Percentiles rank a stretch among this genome's conserved stretches.
Evolutionary conservation across 73 alveolate species (phyloP).

Genomic region (Symbiodinium natans): DNA sequence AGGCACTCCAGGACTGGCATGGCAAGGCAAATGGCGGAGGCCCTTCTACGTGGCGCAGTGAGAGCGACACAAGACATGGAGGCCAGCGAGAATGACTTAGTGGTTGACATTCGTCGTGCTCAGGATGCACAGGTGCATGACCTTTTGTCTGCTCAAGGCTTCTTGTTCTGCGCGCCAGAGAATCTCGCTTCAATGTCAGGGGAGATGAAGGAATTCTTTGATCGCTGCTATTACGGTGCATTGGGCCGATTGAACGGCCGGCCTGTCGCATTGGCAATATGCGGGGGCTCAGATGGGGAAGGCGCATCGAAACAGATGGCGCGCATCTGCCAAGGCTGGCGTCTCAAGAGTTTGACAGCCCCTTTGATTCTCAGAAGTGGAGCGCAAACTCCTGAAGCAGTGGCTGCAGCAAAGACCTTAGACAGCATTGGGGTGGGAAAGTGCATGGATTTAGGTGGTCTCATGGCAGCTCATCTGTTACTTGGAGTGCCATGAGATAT

Average conservation of each 20-base stretch:
- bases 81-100: slow-evolving; percentile 11
- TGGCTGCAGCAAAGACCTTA: slow-evolving; percentile 12
- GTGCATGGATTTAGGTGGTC: slow-evolving; percentile 14
- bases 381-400: slow-evolving; percentile 23
- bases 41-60: background rate
- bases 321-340: slow-evolving; percentile 90
- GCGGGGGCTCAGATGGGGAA: slow-evolving; percentile 72
- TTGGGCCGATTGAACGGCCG: slow-evolving; percentile 61
- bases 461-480: background rate
- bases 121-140: slow-evolving; percentile 19
- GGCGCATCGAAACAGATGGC: slow-evolving; percentile 82
- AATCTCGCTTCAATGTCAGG: slow-evolving; percentile 83
- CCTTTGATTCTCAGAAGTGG: background rate
- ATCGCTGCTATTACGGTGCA: slow-evolving; percentile 77
- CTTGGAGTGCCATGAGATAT: background rate
- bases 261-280: slow-evolving; percentile 38
- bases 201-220: slow-evolving; percentile 92
- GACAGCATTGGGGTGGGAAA: background rate
- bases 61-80: slow-evolving; percentile 37
- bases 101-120: slow-evolving; percentile 26
- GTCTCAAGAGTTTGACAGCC: background rate
- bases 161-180: slow-evolving; percentile 67
- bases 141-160: slow-evolving; percentile 44
- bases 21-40: slow-evolving; percentile 78
- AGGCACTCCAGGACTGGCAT: slow-evolving; percentile 93